These are phyloP conservation scores for Sungouiozyma ichnusensis DNA, from an alignment of 805 yeast species.

Conservation along the genomic window DNA sequence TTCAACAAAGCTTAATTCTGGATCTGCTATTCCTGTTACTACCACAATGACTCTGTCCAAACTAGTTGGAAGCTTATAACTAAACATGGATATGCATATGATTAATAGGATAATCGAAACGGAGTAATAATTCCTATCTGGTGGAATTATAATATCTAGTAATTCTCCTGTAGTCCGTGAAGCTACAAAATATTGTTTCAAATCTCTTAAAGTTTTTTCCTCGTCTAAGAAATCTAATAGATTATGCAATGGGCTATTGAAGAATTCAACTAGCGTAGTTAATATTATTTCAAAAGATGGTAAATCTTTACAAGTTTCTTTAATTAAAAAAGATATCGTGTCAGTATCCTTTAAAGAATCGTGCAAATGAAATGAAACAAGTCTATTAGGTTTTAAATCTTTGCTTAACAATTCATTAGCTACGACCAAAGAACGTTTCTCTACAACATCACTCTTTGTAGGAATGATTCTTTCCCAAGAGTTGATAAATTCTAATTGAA, in stretches of 20 bases:
- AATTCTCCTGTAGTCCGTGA: conserved; percentile 1
- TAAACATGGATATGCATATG: conserved; percentile 10
- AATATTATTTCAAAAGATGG: conserved; percentile 10
- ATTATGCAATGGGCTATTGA: conserved; percentile 11
- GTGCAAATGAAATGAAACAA: background rate
- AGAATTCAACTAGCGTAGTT: conserved; percentile 8
- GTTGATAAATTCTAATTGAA: conserved; percentile 13
- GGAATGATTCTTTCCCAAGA: conserved; percentile 18
- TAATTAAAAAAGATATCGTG: background rate
- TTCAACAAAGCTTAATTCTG: conserved; percentile 19
- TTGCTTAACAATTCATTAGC: conserved; percentile 1
- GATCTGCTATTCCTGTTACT: conserved; percentile 13
- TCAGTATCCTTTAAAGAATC: background rate
- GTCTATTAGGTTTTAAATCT: background rate
- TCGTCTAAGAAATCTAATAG: conserved; percentile 12
- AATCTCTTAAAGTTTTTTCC: conserved; percentile 10
- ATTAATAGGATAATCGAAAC: conserved; percentile 19
- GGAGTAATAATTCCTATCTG: conserved; percentile 15
- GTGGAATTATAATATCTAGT: conserved; percentile 3
- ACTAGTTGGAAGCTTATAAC: conserved; percentile 11
- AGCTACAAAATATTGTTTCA: conserved; percentile 6
- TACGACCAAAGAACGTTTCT: background rate
- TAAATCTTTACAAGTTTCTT: conserved; percentile 4
- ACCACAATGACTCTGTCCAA: conserved; percentile 12
- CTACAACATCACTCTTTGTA: conserved; percentile 6